Base-by-base conservation (phyloP, 2,329 filamentous ascomycete genomes). In the Botryotinia narcissicola region DNA sequence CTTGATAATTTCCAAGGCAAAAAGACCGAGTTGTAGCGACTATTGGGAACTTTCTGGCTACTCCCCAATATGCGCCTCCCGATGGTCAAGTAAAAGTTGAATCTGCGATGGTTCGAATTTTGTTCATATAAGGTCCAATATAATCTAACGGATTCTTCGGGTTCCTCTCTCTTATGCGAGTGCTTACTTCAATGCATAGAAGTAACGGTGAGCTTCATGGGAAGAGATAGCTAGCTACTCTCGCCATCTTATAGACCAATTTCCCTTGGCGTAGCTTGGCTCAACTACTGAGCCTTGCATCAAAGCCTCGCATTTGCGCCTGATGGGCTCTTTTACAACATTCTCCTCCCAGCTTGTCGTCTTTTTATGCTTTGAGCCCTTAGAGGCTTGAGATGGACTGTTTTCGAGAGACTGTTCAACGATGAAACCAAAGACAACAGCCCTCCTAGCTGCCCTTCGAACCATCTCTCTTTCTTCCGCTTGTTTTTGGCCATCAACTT, bases 401-500 rank as follows among this genome's bases (percentile, higher is more conserved):
- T 29, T 20, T 72, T 66, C 60, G 6, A 25, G 10, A 22, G 48
- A 8, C 16, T 67, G 48, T 16, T 73, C 35, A 7, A 67, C 59
- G 16, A 69, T 22, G 32, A 77, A 77, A 8, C 76, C 75, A 74
- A 77, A 77, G 3, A 71, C 76, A 35, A 77, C 75, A 9, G 75
- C 76, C 42, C 75, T 73, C 44, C 76, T 64, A n/a, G 75, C 75
- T 40, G 73, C 73, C 59, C 75, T 69, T 42, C 74, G 73, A 25
- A 76, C 75, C 54, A 75, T 71, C 66, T 77, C 76, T 35, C 74
- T 75, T 32, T 76, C 74, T 25, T 75, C 71, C 12, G 76, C 76
- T 42, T 66, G 59, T 48, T 61, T 72, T 35, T 75, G 75, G 8
- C 76, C 76, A 66, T 76, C 74, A 20, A 81, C 78, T 37, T 87